Conservation (phyloP, 257 asterid genomes). For the Oldenlandia corymbosa region DNA sequence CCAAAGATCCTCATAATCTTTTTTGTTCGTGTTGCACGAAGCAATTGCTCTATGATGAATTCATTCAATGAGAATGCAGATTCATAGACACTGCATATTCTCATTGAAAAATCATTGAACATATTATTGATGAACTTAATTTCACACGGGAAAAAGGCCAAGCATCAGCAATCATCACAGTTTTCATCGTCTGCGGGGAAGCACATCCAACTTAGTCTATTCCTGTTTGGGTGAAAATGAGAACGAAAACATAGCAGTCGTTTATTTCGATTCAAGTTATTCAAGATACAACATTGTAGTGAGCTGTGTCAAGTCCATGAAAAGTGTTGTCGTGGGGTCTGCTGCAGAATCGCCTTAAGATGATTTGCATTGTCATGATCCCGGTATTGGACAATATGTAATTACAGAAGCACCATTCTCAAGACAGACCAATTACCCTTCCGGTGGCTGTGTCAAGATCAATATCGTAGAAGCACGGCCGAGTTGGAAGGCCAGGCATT, state of each 20-base stretch:
- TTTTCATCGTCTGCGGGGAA: background rate
- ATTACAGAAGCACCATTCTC: conserved; percentile 17
- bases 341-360: background rate
- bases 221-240: background rate
- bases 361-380: background rate
- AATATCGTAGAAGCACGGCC: conserved; percentile 96
- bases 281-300: background rate
- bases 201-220: background rate
- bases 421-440: conserved; percentile 85
- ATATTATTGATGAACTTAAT: background rate
- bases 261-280: conserved; percentile 10
- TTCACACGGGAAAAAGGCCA: background rate
- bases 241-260: background rate
- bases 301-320: background rate
- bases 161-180: background rate
- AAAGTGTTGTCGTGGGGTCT: background rate
- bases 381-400: background rate
- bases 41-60: too few species aligned
- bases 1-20: too few species aligned
- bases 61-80: too few species aligned
- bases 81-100: background rate
- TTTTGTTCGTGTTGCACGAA: too few species aligned
- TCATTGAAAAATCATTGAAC: background rate
- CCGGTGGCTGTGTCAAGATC: conserved; percentile 84
- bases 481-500: conserved; percentile 95